These are phyloP conservation scores for Cyathus striatus DNA, from an alignment of 768 basidiomycete genomes.

Conservation along the genomic window DNA sequence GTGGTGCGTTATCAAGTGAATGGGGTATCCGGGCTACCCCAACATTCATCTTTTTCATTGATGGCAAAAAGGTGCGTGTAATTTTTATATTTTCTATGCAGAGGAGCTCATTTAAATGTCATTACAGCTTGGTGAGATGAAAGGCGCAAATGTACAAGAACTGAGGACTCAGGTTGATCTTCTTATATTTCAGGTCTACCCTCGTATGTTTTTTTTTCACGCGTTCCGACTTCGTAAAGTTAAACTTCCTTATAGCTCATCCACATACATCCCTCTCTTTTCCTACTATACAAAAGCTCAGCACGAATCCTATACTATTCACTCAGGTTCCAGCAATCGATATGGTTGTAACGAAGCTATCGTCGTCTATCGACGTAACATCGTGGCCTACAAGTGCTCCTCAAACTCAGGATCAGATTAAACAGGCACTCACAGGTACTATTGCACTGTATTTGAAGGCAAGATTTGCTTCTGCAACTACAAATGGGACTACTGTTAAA, in stretches of 20 bases:
- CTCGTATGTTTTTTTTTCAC: slow-evolving; percentile 48
- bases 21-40: slow-evolving; percentile 76
- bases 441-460: slow-evolving; percentile 65
- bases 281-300: slow-evolving; percentile 55
- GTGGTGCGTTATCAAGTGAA: slow-evolving; percentile 50
- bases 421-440: slow-evolving; percentile 38
- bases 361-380: slow-evolving; percentile 52
- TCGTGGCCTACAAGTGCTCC: slow-evolving; percentile 24
- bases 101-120: background rate
- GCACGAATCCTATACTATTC: slow-evolving; percentile 74
- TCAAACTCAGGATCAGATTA: slow-evolving; percentile 33
- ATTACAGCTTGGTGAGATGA: slow-evolving; percentile 59
- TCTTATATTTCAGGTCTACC: slow-evolving; percentile 71
- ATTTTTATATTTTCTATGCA: background rate
- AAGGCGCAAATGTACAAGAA: slow-evolving; percentile 67
- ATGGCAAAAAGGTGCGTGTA: slow-evolving; percentile 63
- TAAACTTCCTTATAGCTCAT: slow-evolving; percentile 51
- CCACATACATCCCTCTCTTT: slow-evolving; percentile 60
- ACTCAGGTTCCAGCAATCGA: slow-evolving; percentile 67
- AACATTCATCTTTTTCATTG: slow-evolving; percentile 84
- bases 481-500: slow-evolving; percentile 6
- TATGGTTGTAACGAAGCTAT: slow-evolving; percentile 55
- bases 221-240: background rate
- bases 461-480: slow-evolving; percentile 34
- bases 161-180: slow-evolving; percentile 70